Evolutionary conservation across 2,329 filamentous ascomycete species (phyloP).

Genomic region (Aureobasidium leucospermi): DNA sequence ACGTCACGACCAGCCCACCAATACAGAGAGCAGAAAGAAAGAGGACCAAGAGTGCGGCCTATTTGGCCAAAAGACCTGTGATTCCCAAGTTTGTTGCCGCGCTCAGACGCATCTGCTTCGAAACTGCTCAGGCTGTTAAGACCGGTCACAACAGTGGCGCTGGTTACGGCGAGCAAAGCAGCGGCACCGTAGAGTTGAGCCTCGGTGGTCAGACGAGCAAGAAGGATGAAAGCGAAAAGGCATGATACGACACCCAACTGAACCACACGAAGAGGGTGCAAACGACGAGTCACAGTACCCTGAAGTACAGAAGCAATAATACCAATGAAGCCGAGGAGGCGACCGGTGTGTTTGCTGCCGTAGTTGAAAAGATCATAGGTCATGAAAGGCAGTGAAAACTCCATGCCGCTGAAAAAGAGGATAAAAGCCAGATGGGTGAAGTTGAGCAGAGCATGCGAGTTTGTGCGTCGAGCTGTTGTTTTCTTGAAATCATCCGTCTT

Average conservation of each 20-base stretch:
- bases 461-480: constrained; percentile 51
- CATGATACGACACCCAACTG: constrained; percentile 72
- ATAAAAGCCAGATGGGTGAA: constrained; percentile 83
- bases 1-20: constrained; percentile 93
- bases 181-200: constrained; percentile 72
- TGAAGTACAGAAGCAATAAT: constrained; percentile 88
- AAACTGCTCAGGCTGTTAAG: constrained; percentile 88
- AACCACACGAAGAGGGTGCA: constrained; percentile 73
- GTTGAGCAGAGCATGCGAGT: constrained; percentile 77
- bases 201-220: constrained; percentile 62
- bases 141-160: constrained; percentile 88
- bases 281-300: constrained; percentile 78
- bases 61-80: constrained; percentile 77
- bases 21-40: constrained; percentile 90
- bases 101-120: constrained; percentile 70
- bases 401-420: constrained; percentile 96
- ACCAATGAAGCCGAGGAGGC: constrained; percentile 82
- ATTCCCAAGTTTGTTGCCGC: constrained; percentile 79
- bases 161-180: constrained; percentile 78
- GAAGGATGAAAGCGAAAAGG: constrained; percentile 69
- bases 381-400: constrained; percentile 95
- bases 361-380: constrained; percentile 91
- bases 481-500: constrained; percentile 16
- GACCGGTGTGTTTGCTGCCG: constrained; percentile 70
- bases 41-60: constrained; percentile 75